phyloP scores from a whole-genome alignment of 2,329 filamentous ascomycete genomes.

The Tolypocladium inflatum region DNA sequence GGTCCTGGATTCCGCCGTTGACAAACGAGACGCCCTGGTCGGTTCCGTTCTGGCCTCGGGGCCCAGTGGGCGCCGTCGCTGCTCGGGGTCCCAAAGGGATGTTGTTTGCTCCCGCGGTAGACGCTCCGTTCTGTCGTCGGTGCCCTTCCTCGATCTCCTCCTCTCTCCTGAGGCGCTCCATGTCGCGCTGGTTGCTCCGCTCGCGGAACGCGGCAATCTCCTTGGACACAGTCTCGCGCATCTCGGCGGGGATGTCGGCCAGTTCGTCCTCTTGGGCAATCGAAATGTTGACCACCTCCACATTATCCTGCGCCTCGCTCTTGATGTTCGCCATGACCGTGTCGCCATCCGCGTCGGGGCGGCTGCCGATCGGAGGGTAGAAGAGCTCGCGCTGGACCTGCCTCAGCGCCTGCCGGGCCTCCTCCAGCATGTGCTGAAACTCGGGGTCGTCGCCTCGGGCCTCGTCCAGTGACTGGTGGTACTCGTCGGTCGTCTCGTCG shows the following conservation, averaged over 20 bases:
- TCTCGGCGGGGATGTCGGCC: slow-evolving; percentile 88
- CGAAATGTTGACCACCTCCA: slow-evolving; percentile 85
- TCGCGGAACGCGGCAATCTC: slow-evolving; percentile 95
- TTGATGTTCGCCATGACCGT: slow-evolving; percentile 58
- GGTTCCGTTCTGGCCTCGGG: slow-evolving; percentile 55
- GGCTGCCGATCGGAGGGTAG: slow-evolving; percentile 45
- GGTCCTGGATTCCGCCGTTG: slow-evolving; percentile 63
- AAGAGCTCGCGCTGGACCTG: slow-evolving; percentile 62
- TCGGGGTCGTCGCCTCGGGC: slow-evolving; percentile 53
- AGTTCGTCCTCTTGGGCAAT: slow-evolving; percentile 85
- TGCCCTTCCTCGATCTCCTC: slow-evolving; percentile 89
- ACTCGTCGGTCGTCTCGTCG: slow-evolving; percentile 74
- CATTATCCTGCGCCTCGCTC: slow-evolving; percentile 50
- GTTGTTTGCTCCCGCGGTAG: slow-evolving; percentile 54
- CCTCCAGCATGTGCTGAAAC: slow-evolving; percentile 58
- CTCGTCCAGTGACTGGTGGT: slow-evolving; percentile 73
- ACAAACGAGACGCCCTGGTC: slow-evolving; percentile 60
- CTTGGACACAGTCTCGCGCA: slow-evolving; percentile 87
- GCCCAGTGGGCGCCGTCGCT: slow-evolving; percentile 56
- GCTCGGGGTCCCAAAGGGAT: slow-evolving; percentile 25
- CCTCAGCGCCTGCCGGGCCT: slow-evolving; percentile 58
- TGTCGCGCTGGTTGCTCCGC: slow-evolving; percentile 75
- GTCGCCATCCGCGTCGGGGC: slow-evolving; percentile 56
- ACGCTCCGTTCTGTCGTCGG: slow-evolving; percentile 57
- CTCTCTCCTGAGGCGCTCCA: slow-evolving; percentile 78